Conservation (phyloP, 257 asterid genomes). For the Orobanche coerulescens region DNA sequence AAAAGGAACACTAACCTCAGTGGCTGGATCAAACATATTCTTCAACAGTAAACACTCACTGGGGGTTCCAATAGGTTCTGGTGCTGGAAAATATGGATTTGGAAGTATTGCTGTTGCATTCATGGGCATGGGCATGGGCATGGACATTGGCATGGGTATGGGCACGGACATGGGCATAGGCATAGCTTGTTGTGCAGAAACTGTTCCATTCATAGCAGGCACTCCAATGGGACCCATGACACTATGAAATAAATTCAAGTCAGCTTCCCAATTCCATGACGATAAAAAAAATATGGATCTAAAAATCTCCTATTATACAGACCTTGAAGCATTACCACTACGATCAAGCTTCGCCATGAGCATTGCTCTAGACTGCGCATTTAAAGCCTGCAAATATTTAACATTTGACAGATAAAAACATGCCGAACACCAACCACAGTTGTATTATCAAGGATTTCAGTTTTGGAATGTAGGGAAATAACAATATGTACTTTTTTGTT, state of each 20-base stretch:
- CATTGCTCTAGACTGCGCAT: slow-evolving; percentile 96
- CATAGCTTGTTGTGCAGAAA: slow-evolving; percentile 49
- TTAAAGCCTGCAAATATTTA: slow-evolving; percentile 53
- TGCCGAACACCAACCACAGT: background rate
- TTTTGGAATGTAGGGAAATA: background rate
- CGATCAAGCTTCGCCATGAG: slow-evolving; percentile 95
- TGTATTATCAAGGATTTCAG: background rate
- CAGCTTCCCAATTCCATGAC: background rate
- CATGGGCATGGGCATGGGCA: too few species aligned
- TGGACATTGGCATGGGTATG: too few species aligned
- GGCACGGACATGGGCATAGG: too few species aligned
- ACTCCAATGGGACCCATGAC: slow-evolving; percentile 65
- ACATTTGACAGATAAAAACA: slow-evolving; percentile 10
- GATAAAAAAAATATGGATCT: background rate
- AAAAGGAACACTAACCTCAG: slow-evolving; percentile 53
- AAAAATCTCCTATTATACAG: slow-evolving; percentile 9
- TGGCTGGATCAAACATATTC: slow-evolving; percentile 93
- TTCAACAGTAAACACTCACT: slow-evolving; percentile 90
- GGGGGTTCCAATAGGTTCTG: slow-evolving; percentile 90
- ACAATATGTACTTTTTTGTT: background rate
- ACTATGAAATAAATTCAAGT: slow-evolving; percentile 30
- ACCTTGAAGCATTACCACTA: slow-evolving; percentile 87
- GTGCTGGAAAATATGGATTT: slow-evolving; percentile 41
- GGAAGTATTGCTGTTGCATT: slow-evolving; percentile 48
- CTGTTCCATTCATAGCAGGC: slow-evolving; percentile 62